Conservation (phyloP, 2,329 filamentous ascomycete genomes). For the Aspergillus oerlinghausenensis region DNA sequence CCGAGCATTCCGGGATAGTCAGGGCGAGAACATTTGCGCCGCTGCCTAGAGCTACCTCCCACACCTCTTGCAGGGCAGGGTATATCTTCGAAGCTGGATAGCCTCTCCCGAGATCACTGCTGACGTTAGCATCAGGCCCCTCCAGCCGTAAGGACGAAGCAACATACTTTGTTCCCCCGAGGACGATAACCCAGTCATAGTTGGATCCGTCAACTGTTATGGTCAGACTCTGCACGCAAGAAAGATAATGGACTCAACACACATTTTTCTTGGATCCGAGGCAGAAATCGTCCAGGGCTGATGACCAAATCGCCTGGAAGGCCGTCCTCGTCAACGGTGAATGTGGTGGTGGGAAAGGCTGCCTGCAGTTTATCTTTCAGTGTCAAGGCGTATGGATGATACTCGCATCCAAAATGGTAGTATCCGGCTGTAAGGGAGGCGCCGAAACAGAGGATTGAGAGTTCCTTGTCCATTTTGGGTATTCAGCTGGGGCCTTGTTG, state of each 20-base stretch:
- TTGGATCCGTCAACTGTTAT: constrained; percentile 6
- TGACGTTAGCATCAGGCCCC: background rate
- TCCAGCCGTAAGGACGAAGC: background rate
- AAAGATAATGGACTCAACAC: background rate
- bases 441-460: constrained; percentile 57
- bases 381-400: constrained; percentile 52
- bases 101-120: constrained; percentile 47
- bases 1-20: constrained; percentile 55
- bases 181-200: constrained; percentile 59
- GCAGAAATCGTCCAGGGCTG: constrained; percentile 24
- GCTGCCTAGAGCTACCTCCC: constrained; percentile 47
- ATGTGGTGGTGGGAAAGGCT: constrained; percentile 42
- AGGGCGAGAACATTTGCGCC: constrained; percentile 58
- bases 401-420: constrained; percentile 37
- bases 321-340: constrained; percentile 47
- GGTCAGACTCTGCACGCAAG: background rate
- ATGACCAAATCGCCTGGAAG: constrained; percentile 50
- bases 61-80: constrained; percentile 47
- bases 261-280: constrained; percentile 28
- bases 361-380: constrained; percentile 46
- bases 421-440: constrained; percentile 61
- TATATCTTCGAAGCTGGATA: constrained; percentile 42
- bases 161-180: constrained; percentile 57
- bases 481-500: too few species aligned
- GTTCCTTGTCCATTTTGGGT: constrained; percentile 6